Conservation (phyloP, 768 basidiomycete genomes). For the Suillus subaureus region DNA sequence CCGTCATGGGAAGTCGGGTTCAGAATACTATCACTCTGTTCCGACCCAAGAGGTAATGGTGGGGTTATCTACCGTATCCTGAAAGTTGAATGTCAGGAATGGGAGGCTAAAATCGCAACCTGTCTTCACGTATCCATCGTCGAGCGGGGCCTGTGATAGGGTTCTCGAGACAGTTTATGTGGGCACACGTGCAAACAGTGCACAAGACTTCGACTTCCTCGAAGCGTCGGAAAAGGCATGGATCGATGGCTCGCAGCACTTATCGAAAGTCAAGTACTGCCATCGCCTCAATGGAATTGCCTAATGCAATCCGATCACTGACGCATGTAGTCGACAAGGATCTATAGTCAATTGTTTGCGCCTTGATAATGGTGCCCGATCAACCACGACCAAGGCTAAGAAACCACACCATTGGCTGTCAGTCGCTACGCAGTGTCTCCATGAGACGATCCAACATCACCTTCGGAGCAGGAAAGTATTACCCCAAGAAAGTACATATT, state of each 20-base stretch:
- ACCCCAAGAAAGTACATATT: not conserved
- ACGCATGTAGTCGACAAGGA: not conserved
- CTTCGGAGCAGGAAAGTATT: not conserved
- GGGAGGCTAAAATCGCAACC: not conserved
- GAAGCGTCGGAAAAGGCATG: constrained; percentile 2
- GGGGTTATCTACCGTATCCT: not conserved
- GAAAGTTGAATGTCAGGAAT: not conserved
- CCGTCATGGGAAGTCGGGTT: not conserved
- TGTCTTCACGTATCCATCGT: not conserved
- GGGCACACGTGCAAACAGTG: constrained; percentile 5
- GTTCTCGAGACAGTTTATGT: not conserved
- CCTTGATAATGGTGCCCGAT: not conserved
- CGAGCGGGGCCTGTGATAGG: not conserved
- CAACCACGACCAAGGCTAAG: not conserved
- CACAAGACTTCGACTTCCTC: constrained; percentile 4
- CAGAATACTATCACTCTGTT: not conserved
- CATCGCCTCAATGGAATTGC: not conserved
- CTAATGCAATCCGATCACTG: constrained; percentile 3
- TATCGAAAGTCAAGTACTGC: not conserved
- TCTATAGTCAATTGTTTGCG: not conserved
- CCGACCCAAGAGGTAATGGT: not conserved
- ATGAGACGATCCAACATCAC: not conserved
- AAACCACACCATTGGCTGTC: too few relatives aligned
- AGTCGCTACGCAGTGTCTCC: not conserved
- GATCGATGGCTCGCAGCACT: constrained; percentile 4